phyloP scores from a whole-genome alignment of 306 rosid genomes.

The Dryas alaskensis region DNA sequence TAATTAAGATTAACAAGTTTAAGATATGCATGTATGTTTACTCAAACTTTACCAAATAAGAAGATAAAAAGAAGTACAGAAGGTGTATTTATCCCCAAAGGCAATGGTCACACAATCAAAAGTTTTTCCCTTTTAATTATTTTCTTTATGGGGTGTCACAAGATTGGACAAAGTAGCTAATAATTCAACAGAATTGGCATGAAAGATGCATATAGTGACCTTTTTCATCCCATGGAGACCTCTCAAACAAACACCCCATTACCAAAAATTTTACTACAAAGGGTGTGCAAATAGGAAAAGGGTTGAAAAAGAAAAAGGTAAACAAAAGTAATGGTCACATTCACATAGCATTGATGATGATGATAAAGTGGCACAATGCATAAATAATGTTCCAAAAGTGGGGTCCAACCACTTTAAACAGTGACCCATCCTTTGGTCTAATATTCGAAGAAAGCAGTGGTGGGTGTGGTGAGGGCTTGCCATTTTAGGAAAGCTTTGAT shows the following conservation, averaged over 20 bases:
- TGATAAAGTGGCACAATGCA: constrained; percentile 12
- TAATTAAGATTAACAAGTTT: neutral
- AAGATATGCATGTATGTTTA: neutral
- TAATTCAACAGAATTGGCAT: constrained; percentile 33
- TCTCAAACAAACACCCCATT: constrained; percentile 19
- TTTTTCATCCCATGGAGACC: constrained; percentile 6
- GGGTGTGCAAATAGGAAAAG: constrained; percentile 43
- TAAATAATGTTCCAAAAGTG: constrained; percentile 20
- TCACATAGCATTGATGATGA: constrained; percentile 21
- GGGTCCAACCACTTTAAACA: constrained; percentile 23
- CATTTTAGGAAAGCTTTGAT: constrained; percentile 36
- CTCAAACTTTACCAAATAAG: neutral
- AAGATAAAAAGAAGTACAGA: neutral
- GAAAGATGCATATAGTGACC: neutral
- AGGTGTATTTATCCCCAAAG: neutral
- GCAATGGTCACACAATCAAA: neutral
- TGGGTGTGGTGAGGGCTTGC: constrained; percentile 38
- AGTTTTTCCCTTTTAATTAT: neutral
- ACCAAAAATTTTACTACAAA: constrained; percentile 33
- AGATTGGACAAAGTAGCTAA: constrained; percentile 25
- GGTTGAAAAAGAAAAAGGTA: constrained; percentile 24
- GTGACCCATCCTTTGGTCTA: constrained; percentile 30
- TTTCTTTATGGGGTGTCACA: constrained; percentile 24
- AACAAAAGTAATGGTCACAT: constrained; percentile 8
- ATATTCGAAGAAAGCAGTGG: constrained; percentile 12